Base-by-base conservation (phyloP, 768 basidiomycete genomes). In the Serendipita sp. region DNA sequence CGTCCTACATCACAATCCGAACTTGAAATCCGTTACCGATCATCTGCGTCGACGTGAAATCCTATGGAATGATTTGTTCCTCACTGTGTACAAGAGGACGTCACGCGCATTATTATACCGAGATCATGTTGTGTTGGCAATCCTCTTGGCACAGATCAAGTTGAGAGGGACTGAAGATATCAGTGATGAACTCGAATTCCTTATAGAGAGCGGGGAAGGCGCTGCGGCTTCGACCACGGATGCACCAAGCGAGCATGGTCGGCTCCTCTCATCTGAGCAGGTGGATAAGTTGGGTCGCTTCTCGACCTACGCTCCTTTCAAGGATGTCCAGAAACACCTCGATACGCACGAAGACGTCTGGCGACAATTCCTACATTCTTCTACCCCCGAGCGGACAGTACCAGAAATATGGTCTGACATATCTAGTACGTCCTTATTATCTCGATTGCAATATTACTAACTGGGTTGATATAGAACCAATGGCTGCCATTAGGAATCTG, bases 121-220 rank as follows among this genome's bases (percentile, higher is more conserved):
- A 10, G 96, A 99, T 69, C 87, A 94, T 66, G 79, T 94, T 44
- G 87, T 96, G 78, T 81, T 98, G 50, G 92, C 91, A 1, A 84
- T 95, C 11, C 82, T 93, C 18, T 80, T 99, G 34, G 87, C 91
- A 0, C 92, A 95, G 71, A 86, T 95, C 66, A 91, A 91, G 72
- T 72, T 94, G 15, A 83, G 88, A 48, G 86, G 87, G 16, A 69
- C 83, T 15, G 88, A 89, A 70, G 89, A 91, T 50, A 86, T 90
- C 45, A 72, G 76, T 2, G 90, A 94, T 18, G 94, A 95, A 70
- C 72, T 95, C 18, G 92, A 96, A 70, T 91, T 92, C 75, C 75
- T 97, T n/a, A 77, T 97, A 46, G 94, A 98, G 71, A 86, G 88
- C 68, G 86, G 88, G 3, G 87, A 91, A 55, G 81, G 80, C 18